These are phyloP conservation scores for Starmerella potacharoeniae DNA, from an alignment of 805 yeast genomes.

Conservation along the genomic window DNA sequence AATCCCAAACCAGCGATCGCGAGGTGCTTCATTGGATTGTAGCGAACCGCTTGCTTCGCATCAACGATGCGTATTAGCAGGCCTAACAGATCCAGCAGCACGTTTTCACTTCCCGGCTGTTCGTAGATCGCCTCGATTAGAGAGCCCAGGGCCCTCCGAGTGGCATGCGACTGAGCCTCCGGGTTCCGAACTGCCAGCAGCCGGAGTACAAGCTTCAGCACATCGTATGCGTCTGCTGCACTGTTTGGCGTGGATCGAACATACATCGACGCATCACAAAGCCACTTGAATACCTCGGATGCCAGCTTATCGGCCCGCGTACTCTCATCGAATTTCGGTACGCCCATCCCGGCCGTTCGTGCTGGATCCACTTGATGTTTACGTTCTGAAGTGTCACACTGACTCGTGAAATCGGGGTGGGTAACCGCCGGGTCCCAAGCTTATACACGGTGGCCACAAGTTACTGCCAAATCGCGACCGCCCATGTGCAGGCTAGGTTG, in stretches of 20 bases:
- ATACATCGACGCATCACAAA: slow-evolving; percentile 16
- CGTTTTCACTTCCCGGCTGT: slow-evolving; percentile 12
- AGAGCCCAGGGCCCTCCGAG: slow-evolving; percentile 19
- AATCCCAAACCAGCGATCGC: slow-evolving; percentile 21
- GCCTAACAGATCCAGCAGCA: slow-evolving; percentile 14
- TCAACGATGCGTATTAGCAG: slow-evolving; percentile 19
- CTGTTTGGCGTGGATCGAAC: slow-evolving; percentile 9
- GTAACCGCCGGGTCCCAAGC: too few species aligned
- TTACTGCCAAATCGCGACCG: too few species aligned
- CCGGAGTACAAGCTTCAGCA: slow-evolving; percentile 16
- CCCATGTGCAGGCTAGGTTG: neutral
- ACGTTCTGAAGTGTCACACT: neutral
- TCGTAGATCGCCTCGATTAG: slow-evolving; percentile 14
- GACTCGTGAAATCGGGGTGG: too few species aligned
- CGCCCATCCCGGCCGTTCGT: slow-evolving; percentile 1
- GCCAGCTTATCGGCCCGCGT: slow-evolving; percentile 15
- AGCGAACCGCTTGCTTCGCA: slow-evolving; percentile 10
- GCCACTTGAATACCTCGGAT: slow-evolving; percentile 16
- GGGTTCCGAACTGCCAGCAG: slow-evolving; percentile 21
- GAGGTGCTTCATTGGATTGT: slow-evolving; percentile 22
- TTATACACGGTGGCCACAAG: too few species aligned
- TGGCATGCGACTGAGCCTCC: slow-evolving; percentile 19
- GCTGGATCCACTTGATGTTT: neutral
- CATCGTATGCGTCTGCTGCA: slow-evolving; percentile 9
- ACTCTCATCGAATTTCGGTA: slow-evolving; percentile 15